phyloP scores from a whole-genome alignment of 202 grass and related monocot species.

The Digitaria exilis region DNA sequence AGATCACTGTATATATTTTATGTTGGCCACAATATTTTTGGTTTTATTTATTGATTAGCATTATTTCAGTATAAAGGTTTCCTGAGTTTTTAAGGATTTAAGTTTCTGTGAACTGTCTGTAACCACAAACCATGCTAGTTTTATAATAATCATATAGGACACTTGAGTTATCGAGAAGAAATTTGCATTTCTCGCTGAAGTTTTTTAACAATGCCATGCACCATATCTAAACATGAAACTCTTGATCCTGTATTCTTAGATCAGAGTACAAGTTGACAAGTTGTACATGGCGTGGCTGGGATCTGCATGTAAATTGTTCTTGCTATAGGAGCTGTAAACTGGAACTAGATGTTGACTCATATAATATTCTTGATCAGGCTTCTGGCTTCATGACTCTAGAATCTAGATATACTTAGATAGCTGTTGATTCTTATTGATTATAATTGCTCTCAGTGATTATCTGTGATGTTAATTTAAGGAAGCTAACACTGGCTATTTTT shows the following conservation, averaged over 20 bases:
- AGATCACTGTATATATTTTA: neutral
- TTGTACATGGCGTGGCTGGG: neutral
- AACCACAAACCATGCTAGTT: neutral
- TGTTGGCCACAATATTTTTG: slow-evolving; percentile 6
- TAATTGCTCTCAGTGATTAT: neutral
- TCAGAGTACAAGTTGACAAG: neutral
- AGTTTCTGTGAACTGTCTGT: neutral
- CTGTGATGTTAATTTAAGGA: slow-evolving; percentile 7
- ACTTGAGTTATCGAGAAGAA: neutral
- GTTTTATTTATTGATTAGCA: neutral
- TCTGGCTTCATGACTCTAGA: neutral
- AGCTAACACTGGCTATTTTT: slow-evolving; percentile 34
- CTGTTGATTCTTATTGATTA: neutral
- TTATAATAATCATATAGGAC: neutral
- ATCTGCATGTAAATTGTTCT: neutral
- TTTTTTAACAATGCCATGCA: neutral
- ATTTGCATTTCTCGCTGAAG: slow-evolving; percentile 9
- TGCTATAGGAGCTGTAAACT: neutral
- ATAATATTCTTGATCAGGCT: neutral
- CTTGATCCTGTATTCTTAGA: slow-evolving; percentile 8
- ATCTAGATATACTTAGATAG: slow-evolving; percentile 22
- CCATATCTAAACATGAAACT: slow-evolving; percentile 17
- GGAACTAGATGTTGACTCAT: neutral
- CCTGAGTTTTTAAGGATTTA: neutral
- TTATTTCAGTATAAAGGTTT: neutral